These are phyloP conservation scores for Zygotorulaspora chibaensis DNA, from an alignment of 805 yeast genomes.

Conservation along the genomic window DNA sequence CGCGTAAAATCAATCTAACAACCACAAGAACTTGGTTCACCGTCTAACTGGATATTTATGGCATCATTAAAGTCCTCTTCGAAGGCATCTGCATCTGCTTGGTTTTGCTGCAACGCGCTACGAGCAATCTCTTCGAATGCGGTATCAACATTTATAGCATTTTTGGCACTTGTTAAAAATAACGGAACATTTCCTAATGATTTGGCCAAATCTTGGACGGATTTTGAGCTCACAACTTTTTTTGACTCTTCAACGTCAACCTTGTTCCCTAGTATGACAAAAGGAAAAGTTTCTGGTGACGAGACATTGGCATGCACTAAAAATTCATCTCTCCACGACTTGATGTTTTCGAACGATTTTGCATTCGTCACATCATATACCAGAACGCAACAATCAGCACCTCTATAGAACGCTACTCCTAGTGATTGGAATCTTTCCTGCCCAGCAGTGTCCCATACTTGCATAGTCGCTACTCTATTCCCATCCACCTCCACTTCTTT, in stretches of 20 bases:
- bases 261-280: conserved; percentile 91
- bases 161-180: conserved; percentile 97
- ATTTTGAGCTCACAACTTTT: conserved; percentile 59
- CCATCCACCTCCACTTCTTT: conserved; percentile 86
- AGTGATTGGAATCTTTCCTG: conserved; percentile 95
- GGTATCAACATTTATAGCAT: conserved; percentile 88
- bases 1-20: conserved; percentile 41
- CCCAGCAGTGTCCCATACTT: conserved; percentile 98
- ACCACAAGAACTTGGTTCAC: conserved; percentile 69
- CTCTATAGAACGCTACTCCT: conserved; percentile 96
- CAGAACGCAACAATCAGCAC: conserved; percentile 96
- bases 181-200: conserved; percentile 77
- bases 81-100: conserved; percentile 64
- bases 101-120: conserved; percentile 90
- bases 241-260: conserved; percentile 90
- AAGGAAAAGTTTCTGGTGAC: conserved; percentile 94
- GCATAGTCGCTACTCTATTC: conserved; percentile 47
- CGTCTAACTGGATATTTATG: conserved; percentile 87
- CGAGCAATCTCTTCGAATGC: conserved; percentile 96
- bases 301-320: conserved; percentile 87
- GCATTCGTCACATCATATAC: conserved; percentile 95
- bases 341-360: conserved; percentile 83
- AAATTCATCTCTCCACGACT: conserved; percentile 94
- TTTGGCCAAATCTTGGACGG: conserved; percentile 59
- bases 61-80: conserved; percentile 95